These are phyloP conservation scores for Colletotrichum sp. DNA, from an alignment of 2,329 filamentous ascomycete genomes.

Conservation along the genomic window DNA sequence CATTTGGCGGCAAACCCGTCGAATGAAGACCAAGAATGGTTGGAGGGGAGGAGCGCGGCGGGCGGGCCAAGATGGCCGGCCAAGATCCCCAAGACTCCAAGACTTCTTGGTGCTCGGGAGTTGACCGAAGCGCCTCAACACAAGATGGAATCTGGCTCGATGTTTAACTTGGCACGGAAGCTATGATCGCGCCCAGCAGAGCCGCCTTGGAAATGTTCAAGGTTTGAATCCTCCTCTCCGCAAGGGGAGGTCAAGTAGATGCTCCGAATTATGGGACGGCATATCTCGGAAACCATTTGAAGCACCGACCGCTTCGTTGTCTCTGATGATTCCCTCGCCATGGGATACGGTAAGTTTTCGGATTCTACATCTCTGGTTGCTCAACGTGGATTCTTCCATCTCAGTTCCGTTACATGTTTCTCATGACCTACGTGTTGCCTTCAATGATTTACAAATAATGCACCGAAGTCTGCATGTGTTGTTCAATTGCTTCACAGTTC, in stretches of 20 bases:
- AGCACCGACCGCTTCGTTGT: neutral
- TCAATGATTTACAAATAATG: no score
- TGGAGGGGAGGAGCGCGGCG: neutral
- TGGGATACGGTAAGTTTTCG: neutral
- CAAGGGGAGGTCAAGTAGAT: neutral
- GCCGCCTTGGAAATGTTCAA: neutral
- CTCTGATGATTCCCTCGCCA: rapidly evolving
- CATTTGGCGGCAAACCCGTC: neutral
- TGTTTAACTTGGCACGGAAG: neutral
- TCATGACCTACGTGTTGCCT: no score
- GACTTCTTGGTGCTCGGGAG: constrained; percentile 4
- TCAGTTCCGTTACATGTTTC: no score
- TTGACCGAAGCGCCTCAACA: neutral
- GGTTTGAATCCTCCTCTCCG: neutral
- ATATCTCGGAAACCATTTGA: neutral
- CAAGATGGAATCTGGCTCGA: neutral
- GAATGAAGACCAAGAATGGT: neutral
- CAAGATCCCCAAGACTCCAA: constrained; percentile 8
- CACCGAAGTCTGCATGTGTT: no score
- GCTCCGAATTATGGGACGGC: neutral
- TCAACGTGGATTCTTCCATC: neutral
- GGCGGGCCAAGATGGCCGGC: neutral
- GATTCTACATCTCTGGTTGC: neutral
- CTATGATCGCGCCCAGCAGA: constrained; percentile 5
- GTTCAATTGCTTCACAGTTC: neutral